Base-by-base conservation (phyloP, 1,139 yeast species). In the Taiozyma onychis region DNA sequence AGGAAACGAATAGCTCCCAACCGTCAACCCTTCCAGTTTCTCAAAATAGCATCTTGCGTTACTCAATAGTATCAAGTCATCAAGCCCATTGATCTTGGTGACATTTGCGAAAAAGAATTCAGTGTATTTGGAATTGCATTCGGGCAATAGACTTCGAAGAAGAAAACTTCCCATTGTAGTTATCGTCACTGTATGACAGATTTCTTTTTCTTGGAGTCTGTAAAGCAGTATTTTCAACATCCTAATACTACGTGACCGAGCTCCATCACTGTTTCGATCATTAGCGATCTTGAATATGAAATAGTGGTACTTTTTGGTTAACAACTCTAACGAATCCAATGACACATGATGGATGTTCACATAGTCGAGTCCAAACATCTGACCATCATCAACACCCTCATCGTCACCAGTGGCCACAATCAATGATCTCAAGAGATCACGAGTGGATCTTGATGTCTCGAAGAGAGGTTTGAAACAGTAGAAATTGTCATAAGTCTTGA, bases 1-100 rank as follows among this genome's bases (percentile, higher is more conserved):
- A 57, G 42, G 61, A 43, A 57, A 56, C 3, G 59, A 51, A 9
- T 49, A 48, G 10, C 59, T 55, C 0, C 61, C 61, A 8, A 56
- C 51, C 1, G 60, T 56, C 24, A 56, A 32, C 22, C 49, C 37
- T 28, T 50, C 47, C 3, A 57, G 28, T 13, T 45, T 45, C 18
- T 49, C 49, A 44, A 57, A 54, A 45, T 52, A 54, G 26, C 61
- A 57, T 4, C 54, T 44, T 6, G 60, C 55, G 42, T 57, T 56
- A 28, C 55, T 59, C 18, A 57, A 21, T 16, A 55, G 24, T 39
- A 60, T 44, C 8, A 57, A 42, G 28, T 57, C 61, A 43, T 57
- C 58, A 42, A 50, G 55, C 6, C 54, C 58, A 28, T 52, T 50
- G 30, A 57, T 57, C 18, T 44, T 27, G 3, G 43, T 41, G 0